Percentiles rank a stretch among this genome's conserved stretches.
Conservation (phyloP, 306 rosid species). For the Prunus davidiana region DNA sequence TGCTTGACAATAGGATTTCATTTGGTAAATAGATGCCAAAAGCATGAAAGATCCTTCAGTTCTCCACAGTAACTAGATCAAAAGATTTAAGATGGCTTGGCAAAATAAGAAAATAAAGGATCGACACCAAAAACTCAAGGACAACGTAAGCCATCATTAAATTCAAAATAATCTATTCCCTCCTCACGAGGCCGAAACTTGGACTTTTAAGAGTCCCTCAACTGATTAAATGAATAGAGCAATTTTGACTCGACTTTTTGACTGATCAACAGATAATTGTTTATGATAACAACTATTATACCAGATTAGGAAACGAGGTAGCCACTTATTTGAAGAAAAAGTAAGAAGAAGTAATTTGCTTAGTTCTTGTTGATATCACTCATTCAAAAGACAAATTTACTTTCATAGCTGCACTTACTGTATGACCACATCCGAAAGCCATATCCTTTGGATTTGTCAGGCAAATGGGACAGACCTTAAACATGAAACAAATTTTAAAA, state of each 20-base stretch:
- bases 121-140: neutral
- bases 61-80: neutral
- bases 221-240: neutral
- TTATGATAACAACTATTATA: no score
- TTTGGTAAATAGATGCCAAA: neutral
- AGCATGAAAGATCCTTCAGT: neutral
- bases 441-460: conserved; percentile 84
- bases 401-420: conserved; percentile 46
- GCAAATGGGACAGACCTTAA: conserved; percentile 87
- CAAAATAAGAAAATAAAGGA: neutral
- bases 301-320: no score
- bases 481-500: conserved; percentile 28
- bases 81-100: neutral
- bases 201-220: neutral
- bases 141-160: neutral
- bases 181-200: neutral
- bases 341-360: neutral
- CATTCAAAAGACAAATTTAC: neutral
- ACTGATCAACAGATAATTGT: no score
- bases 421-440: conserved; percentile 99
- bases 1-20: neutral
- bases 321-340: no score
- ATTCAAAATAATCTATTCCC: neutral
- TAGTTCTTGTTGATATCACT: neutral
- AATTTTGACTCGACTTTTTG: no score